phyloP scores from a whole-genome alignment of 2,329 filamentous ascomycete genomes.

The Cytospora mali region DNA sequence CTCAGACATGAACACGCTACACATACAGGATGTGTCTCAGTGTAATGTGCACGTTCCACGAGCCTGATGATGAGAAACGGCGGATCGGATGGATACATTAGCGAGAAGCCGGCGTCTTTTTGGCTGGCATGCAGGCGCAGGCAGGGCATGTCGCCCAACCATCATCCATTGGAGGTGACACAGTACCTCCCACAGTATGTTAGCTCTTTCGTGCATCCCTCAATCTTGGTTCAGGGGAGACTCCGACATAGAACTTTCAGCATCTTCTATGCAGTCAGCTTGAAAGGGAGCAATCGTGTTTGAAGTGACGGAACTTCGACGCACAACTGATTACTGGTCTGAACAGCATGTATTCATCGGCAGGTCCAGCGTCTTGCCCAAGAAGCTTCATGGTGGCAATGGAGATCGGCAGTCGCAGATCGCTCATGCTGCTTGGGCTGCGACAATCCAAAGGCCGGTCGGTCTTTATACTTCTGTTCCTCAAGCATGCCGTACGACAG shows the following conservation, averaged over 20 bases:
- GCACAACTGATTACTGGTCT: conserved; percentile 17
- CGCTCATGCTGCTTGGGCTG: conserved; percentile 13
- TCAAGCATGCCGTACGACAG: conserved; percentile 13
- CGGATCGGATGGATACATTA: conserved; percentile 26
- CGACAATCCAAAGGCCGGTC: not conserved
- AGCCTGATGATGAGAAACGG: conserved; percentile 26
- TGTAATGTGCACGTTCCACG: conserved; percentile 23
- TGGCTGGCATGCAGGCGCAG: not conserved
- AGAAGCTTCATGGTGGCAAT: conserved; percentile 12
- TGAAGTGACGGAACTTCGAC: conserved; percentile 20
- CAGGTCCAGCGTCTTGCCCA: conserved; percentile 17
- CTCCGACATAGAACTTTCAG: conserved; percentile 4
- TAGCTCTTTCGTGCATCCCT: conserved; percentile 7
- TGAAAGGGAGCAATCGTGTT: conserved; percentile 14
- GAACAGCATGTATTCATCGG: conserved; percentile 11
- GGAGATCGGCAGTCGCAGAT: conserved; percentile 23
- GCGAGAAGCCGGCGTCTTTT: conserved; percentile 1
- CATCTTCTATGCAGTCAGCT: not conserved
- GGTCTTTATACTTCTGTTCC: conserved; percentile 5
- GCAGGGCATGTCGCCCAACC: not conserved
- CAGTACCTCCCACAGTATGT: no score
- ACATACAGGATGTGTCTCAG: conserved; percentile 23
- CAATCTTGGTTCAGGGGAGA: not conserved
- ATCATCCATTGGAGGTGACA: not conserved
- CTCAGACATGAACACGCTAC: conserved; percentile 25